Percentiles rank a stretch among this genome's conserved stretches.
These are phyloP conservation scores for Mesotaenium endlicherianum DNA, from an alignment of 139 green algal species.

Conservation along the genomic window DNA sequence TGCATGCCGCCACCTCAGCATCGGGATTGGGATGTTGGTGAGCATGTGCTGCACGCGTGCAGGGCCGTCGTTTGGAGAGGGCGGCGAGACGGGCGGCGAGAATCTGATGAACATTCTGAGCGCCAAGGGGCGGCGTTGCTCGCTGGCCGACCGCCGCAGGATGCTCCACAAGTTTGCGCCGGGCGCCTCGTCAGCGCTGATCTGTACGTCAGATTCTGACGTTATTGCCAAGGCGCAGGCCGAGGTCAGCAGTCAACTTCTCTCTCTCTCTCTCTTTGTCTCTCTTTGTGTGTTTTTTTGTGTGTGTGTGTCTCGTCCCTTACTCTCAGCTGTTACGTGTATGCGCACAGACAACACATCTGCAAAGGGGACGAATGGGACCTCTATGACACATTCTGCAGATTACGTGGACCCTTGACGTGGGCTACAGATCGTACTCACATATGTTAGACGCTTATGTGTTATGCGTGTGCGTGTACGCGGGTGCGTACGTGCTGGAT, in stretches of 20 bases:
- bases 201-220: slow-evolving; percentile 4
- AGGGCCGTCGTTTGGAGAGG: slow-evolving; percentile 47
- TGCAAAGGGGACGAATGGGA: not conserved
- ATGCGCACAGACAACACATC: not conserved
- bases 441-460: no score
- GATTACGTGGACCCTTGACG: no score
- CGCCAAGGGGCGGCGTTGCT: slow-evolving; percentile 1
- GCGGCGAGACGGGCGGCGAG: not conserved
- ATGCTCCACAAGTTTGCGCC: slow-evolving; percentile 42
- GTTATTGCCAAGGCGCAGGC: slow-evolving; percentile 27
- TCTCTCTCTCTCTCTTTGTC: not conserved
- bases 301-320: not conserved
- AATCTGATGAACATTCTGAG: slow-evolving; percentile 20
- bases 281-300: not conserved
- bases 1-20: no score
- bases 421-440: no score
- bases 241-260: slow-evolving; percentile 16
- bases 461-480: no score
- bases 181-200: slow-evolving; percentile 24
- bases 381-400: no score
- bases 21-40: not conserved
- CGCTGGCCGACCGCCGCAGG: slow-evolving; percentile 36
- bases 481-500: no score
- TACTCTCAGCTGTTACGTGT: not conserved
- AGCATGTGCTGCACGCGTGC: not conserved